Evolutionary conservation across 176 grass and related monocot species (phyloP).

Genomic region (Leersia perrieri): DNA sequence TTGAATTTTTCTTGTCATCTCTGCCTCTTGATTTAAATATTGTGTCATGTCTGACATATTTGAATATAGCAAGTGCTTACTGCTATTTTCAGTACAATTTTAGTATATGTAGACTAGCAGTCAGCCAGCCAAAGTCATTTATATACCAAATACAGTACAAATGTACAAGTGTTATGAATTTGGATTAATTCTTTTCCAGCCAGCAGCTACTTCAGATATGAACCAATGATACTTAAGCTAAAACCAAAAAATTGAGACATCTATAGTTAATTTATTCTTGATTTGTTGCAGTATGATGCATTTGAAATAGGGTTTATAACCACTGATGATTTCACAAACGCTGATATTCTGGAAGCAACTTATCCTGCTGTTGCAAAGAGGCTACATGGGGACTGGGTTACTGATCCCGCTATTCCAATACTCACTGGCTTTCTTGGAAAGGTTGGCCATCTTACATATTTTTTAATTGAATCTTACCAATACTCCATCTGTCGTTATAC

Average conservation of each 20-base stretch:
- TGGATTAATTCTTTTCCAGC: neutral
- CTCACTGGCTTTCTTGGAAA: constrained; percentile 82
- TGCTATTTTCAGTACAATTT: neutral
- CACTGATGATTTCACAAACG: constrained; percentile 75
- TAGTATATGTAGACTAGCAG: neutral
- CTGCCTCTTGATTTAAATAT: neutral
- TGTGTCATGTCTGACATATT: neutral
- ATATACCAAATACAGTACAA: neutral
- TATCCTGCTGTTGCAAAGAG: constrained; percentile 77
- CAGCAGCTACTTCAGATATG: neutral
- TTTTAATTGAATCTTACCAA: neutral
- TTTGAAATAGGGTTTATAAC: constrained; percentile 84
- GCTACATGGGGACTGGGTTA: constrained; percentile 63
- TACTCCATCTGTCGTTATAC: neutral
- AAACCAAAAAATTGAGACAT: neutral
- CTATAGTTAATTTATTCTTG: neutral
- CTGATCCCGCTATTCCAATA: constrained; percentile 56
- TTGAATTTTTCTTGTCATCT: neutral
- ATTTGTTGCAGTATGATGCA: constrained; percentile 66
- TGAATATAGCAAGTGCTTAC: neutral
- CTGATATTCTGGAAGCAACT: constrained; percentile 79
- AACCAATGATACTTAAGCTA: neutral
- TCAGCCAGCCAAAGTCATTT: neutral
- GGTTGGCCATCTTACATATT: constrained; percentile 31
- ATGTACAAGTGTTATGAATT: neutral